Percentiles rank a stretch among this genome's conserved stretches.
phyloP scores from a whole-genome alignment of 2,329 filamentous ascomycete genomes.

The Claviceps sp. region DNA sequence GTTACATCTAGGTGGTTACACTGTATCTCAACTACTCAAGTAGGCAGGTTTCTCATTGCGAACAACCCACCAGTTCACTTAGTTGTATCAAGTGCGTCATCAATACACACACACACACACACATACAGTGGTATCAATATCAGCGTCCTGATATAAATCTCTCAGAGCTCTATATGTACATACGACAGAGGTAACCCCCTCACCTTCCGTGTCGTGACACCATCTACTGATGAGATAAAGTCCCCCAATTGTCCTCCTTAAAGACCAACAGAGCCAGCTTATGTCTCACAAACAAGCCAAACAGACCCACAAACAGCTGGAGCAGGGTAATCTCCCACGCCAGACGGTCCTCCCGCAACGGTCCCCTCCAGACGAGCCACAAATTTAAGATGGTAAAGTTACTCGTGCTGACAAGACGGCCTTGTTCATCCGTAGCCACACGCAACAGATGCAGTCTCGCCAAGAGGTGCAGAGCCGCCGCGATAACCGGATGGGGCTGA shows the following conservation, averaged over 20 bases:
- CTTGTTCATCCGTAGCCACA: conserved; percentile 52
- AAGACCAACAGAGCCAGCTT: conserved; percentile 78
- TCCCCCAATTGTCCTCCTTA: conserved; percentile 67
- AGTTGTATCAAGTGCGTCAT: too few species aligned
- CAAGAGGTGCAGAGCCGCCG: conserved; percentile 52
- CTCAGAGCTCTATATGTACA: too few species aligned
- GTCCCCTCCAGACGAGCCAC: conserved; percentile 91
- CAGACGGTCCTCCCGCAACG: conserved; percentile 74
- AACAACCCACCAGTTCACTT: too few species aligned
- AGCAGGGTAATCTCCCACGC: conserved; percentile 68
- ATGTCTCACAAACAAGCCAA: conserved; percentile 77
- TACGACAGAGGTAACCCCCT: too few species aligned
- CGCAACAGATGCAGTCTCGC: conserved; percentile 54
- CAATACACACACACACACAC: too few species aligned
- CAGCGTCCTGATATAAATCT: too few species aligned
- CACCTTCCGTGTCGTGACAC: too few species aligned
- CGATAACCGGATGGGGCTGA: conserved; percentile 55
- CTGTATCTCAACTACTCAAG: too few species aligned
- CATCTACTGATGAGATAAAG: conserved; percentile 9
- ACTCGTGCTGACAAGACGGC: conserved; percentile 62
- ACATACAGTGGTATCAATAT: too few species aligned
- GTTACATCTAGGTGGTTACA: too few species aligned
- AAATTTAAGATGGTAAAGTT: conserved; percentile 93
- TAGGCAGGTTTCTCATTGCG: too few species aligned
- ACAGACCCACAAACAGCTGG: conserved; percentile 62